Evolutionary conservation across 1,284 basidiomycete genomes (phyloP).

Genomic region (Boletus coffeatus): DNA sequence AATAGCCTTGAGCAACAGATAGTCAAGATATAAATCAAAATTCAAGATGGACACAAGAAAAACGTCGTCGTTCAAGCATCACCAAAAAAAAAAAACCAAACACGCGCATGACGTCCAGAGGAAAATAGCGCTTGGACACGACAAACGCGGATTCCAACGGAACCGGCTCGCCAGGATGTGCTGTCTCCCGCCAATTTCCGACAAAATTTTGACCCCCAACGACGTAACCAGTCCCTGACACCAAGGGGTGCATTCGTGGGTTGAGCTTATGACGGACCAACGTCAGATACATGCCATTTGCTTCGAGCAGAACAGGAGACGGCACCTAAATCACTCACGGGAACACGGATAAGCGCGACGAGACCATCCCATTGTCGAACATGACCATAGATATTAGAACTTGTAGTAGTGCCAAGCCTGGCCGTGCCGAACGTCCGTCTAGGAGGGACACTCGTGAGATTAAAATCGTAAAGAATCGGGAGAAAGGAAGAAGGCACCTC

Average conservation of each 20-base stretch:
- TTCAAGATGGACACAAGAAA: no score
- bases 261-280: not conserved
- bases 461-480: not conserved
- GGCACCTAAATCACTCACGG: constrained; percentile 28
- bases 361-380: constrained; percentile 65
- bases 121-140: no score
- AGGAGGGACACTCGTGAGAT: constrained; percentile 5
- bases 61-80: no score
- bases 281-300: not conserved
- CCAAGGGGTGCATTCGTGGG: constrained; percentile 25
- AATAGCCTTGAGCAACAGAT: no score
- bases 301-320: not conserved
- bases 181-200: constrained; percentile 50
- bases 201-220: constrained; percentile 59
- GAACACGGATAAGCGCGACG: constrained; percentile 53
- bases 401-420: constrained; percentile 55
- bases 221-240: constrained; percentile 64
- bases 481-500: constrained; percentile 31
- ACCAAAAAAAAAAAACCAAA: no score
- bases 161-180: constrained; percentile 36
- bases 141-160: constrained; percentile 58
- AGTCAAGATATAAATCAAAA: no score
- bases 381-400: constrained; percentile 61
- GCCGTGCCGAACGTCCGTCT: constrained; percentile 52
- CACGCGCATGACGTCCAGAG: no score